Base-by-base conservation (phyloP, 169 alveolate species). In the Plasmodium cynomolgi region DNA sequence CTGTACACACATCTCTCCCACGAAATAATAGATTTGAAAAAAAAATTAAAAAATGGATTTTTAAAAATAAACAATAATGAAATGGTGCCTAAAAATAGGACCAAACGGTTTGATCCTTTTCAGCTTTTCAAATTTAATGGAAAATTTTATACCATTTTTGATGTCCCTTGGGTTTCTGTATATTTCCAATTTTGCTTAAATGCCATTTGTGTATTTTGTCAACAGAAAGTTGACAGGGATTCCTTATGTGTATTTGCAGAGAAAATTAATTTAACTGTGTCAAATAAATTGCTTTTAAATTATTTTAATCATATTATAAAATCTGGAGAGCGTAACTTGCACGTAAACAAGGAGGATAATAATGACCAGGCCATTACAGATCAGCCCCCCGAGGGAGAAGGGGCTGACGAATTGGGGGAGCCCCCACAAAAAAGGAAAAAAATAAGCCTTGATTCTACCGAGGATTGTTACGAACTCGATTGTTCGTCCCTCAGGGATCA, bases 121-220 rank as follows among this genome's bases (percentile, higher is more conserved):
- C 83, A 31, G 37, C 23, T 90, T 2, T 90, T 17, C 82, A 90
- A 79, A 90, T 56, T 58, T 50, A 20, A 90, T 34, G 54, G 20
- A 17, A 56, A 41, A 4, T 90, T 62, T 79, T 80, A 80, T 80
- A 20, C 81, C 23, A 44, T 58, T 58, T 80, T 39, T 79, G 94
- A 90, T 80, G 58, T 80, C 6, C 94, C 94, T 20, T 90, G 94
- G 94, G 62, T 80, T 0, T 58, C 82, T 58, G 26, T 90, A 29
- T 90, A 90, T 90, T 90, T 37, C 73, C 41, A 90, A 41, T 80
- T 79, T 33, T 79, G 74, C 23, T 90, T 90, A 79, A 90, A 90
- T 80, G 33, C 94, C n/a, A 90, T 80, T 26, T 90, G 94, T 44
- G 7, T 44, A 1, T 62, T 80, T 37, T 90, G 94, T 74, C 82